Evolutionary conservation across 1,139 yeast species (phyloP).

Genomic region (Blastobotrys indianensis): DNA sequence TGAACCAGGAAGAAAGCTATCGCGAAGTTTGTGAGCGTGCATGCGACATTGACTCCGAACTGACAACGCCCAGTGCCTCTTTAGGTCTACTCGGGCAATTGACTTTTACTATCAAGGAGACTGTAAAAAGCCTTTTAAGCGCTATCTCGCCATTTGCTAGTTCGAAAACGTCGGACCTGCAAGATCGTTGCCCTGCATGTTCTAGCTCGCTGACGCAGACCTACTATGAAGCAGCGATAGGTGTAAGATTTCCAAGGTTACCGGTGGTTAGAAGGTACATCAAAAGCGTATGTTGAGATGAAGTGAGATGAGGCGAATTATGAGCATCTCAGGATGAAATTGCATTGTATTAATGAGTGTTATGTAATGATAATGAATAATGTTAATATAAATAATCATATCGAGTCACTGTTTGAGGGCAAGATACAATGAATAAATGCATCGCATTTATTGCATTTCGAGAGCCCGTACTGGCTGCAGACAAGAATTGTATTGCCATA

Average conservation of each 20-base stretch:
- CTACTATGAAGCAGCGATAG: conserved; percentile 1
- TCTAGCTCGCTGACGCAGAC: conserved; percentile 3
- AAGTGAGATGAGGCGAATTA: background rate
- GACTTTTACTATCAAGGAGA: background rate
- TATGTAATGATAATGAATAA: too few species aligned
- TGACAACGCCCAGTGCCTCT: too few species aligned
- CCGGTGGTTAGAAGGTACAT: conserved; percentile 8
- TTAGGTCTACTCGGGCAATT: too few species aligned
- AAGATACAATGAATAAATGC: too few species aligned
- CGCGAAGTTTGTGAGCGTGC: conserved; percentile 5
- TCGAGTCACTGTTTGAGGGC: too few species aligned
- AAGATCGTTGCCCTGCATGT: too few species aligned
- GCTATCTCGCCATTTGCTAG: background rate
- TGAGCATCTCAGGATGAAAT: too few species aligned
- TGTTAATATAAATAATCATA: too few species aligned
- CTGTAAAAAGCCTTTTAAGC: background rate
- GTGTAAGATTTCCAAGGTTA: conserved; percentile 7
- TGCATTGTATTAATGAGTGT: too few species aligned
- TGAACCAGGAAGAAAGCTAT: conserved; percentile 4
- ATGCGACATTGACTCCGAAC: conserved; percentile 7
- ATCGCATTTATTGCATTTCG: too few species aligned
- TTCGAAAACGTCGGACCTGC: background rate
- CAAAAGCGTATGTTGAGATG: conserved; percentile 1
- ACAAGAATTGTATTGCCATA: too few species aligned
- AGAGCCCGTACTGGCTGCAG: too few species aligned